Base-by-base conservation (phyloP, 2,329 filamentous ascomycete genomes). In the Elsinoe australis region DNA sequence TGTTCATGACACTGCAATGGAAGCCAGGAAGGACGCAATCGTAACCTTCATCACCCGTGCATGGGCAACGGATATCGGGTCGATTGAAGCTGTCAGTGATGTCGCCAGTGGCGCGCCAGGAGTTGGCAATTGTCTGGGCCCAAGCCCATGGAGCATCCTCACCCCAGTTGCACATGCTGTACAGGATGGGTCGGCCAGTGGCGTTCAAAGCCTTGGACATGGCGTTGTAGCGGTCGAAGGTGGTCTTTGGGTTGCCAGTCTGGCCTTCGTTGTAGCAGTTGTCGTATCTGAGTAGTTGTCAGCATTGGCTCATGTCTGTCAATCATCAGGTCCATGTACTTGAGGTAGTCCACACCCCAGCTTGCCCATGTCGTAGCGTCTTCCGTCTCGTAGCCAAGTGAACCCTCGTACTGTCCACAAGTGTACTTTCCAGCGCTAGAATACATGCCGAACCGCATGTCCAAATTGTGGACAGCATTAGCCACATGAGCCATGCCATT, bases 201-300 rank as follows among this genome's bases (percentile, higher is more conserved):
- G 60, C 59, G 49, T 72, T 73, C 26, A 73, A 61, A 0, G 73
- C 69, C n/a, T 69, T 58, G 12, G 67, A 67, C 67, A 73, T 74
- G 22, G 61, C 62, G 21, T 70, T 66, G 58, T 74, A 76, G 18
- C 70, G 67, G 41, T 69, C 64, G 52, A 66, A 71, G 3, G 68
- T 69, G 28, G 72, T 57, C 50, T 69, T 62, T 0, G 69, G 64
- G 1, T 65, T 72, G 9, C 73, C 71, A 14, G 67, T 69, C 49
- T 73, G 68, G 5, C 74, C 74, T 51, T 71, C 64, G 52, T 76
- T 76, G 58, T 68, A 76, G 62, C 75, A 78, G 56, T 78, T 78
- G 59, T 78, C 74, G 36, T 52, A 52, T 15, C 26, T 29, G 26
- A 29, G n/a, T 29, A 6, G 6, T 7, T 7, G 17, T 17, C 18